Evolutionary conservation across 306 rosid genomes (phyloP).

Genomic region (Luffa acutangula): DNA sequence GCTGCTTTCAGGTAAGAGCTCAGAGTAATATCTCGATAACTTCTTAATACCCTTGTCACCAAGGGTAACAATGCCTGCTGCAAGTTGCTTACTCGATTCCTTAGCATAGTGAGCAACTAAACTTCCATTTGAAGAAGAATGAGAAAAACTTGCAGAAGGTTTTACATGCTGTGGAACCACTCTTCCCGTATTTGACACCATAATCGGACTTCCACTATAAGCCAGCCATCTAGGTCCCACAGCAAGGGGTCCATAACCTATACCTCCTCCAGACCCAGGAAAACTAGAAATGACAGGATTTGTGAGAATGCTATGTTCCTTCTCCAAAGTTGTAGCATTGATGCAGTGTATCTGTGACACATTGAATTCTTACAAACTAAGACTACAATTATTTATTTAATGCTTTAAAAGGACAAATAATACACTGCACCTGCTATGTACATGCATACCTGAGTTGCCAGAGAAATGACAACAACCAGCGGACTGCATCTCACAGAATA

Average conservation of each 20-base stretch:
- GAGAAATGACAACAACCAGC: constrained; percentile 72
- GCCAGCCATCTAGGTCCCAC: constrained; percentile 96
- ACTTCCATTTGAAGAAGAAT: constrained; percentile 75
- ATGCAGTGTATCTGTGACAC: constrained; percentile 82
- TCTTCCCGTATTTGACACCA: constrained; percentile 39
- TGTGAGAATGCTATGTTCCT: constrained; percentile 71
- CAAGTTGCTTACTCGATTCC: constrained; percentile 95
- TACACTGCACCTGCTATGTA: background rate
- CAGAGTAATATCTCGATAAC: constrained; percentile 78
- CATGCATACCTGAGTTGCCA: constrained; percentile 62
- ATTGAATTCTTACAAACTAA: background rate
- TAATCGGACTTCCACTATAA: constrained; percentile 75
- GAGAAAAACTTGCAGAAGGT: constrained; percentile 58
- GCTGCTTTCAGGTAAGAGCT: constrained; percentile 52
- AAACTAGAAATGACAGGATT: constrained; percentile 53
- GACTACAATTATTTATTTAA: background rate
- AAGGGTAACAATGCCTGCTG: constrained; percentile 71
- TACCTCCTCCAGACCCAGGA: constrained; percentile 70
- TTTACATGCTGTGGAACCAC: constrained; percentile 69
- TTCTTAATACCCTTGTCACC: constrained; percentile 95
- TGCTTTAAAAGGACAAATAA: background rate
- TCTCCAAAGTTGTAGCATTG: constrained; percentile 60
- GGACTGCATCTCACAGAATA: constrained; percentile 87
- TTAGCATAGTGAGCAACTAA: constrained; percentile 90
- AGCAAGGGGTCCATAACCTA: constrained; percentile 91